Percentiles rank a stretch among this genome's conserved stretches.
These are phyloP conservation scores for Lasiosphaeria ovina DNA, from an alignment of 495 filamentous ascomycete species.

Conservation along the genomic window DNA sequence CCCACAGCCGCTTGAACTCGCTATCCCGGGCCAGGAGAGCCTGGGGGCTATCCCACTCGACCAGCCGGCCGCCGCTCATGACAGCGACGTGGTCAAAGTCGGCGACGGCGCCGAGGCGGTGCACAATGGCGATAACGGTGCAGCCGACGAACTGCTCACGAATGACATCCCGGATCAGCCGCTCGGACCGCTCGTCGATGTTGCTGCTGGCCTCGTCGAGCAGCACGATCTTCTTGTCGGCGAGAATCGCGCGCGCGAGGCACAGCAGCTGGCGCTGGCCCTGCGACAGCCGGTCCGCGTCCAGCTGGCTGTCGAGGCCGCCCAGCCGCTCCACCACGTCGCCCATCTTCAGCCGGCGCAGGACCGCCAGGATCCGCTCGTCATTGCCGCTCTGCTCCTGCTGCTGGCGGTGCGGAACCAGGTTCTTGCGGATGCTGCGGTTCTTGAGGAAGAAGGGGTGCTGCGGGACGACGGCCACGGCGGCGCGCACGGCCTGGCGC, in stretches of 20 bases:
- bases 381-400: background rate
- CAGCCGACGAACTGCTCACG: slow-evolving; percentile 36
- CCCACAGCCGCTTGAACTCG: no score
- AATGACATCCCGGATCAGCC: slow-evolving; percentile 40
- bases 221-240: slow-evolving; percentile 17
- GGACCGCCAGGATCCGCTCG: background rate
- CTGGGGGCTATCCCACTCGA: slow-evolving; percentile 24
- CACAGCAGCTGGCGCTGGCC: slow-evolving; percentile 63
- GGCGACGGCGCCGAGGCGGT: slow-evolving; percentile 41
- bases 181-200: slow-evolving; percentile 42
- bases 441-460: slow-evolving; percentile 53
- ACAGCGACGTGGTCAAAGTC: slow-evolving; percentile 43
- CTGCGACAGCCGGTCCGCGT: slow-evolving; percentile 49
- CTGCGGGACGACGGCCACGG: slow-evolving; percentile 38
- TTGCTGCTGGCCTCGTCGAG: slow-evolving; percentile 29
- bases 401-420: background rate
- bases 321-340: background rate
- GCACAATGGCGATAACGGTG: slow-evolving; percentile 43
- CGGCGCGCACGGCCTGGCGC: background rate
- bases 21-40: no score
- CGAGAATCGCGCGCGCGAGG: slow-evolving; percentile 56
- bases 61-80: slow-evolving; percentile 35
- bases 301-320: slow-evolving; percentile 46
- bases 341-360: slow-evolving; percentile 1
- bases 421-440: slow-evolving; percentile 19